Percentiles rank a stretch among this genome's conserved stretches.
phyloP scores from a whole-genome alignment of 75 land plant genomes.

The Pinus tabuliformis region DNA sequence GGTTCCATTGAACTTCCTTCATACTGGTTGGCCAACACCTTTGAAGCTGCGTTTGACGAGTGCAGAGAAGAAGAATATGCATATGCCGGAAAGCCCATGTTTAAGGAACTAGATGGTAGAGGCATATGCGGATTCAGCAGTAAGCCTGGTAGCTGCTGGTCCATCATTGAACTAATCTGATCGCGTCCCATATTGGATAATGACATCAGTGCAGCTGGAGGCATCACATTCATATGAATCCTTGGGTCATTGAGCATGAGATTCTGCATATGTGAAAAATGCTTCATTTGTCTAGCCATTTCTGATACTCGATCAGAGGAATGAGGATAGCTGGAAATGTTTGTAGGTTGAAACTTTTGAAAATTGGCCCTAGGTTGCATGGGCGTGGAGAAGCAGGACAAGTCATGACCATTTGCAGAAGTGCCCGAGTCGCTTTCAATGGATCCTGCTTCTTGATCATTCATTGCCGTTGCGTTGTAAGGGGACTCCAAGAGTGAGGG shows the following conservation, averaged over 20 bases:
- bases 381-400: conserved; percentile 5
- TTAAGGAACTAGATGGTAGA: not conserved
- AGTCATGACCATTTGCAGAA: not conserved
- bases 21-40: too few relatives aligned
- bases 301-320: conserved; percentile 8
- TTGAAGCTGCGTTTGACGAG: not conserved
- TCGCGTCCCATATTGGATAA: not conserved
- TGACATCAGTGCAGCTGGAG: not conserved
- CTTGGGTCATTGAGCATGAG: not conserved
- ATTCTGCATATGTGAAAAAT: too few relatives aligned
- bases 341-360: not conserved
- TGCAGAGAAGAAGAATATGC: not conserved
- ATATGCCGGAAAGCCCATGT: not conserved
- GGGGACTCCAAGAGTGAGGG: conserved; percentile 7
- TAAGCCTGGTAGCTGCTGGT: not conserved
- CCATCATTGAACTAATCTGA: not conserved
- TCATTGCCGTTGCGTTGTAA: not conserved
- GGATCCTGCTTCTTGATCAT: not conserved
- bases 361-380: not conserved
- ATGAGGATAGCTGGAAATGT: not conserved
- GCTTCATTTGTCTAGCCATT: not conserved
- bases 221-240: not conserved
- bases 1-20: not conserved
- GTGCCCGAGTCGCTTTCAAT: not conserved
- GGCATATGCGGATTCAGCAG: not conserved